Percentiles rank a stretch among this genome's conserved stretches.
These are phyloP conservation scores for Rubia peregrina DNA, from an alignment of 305 asterid species.

Conservation along the genomic window DNA sequence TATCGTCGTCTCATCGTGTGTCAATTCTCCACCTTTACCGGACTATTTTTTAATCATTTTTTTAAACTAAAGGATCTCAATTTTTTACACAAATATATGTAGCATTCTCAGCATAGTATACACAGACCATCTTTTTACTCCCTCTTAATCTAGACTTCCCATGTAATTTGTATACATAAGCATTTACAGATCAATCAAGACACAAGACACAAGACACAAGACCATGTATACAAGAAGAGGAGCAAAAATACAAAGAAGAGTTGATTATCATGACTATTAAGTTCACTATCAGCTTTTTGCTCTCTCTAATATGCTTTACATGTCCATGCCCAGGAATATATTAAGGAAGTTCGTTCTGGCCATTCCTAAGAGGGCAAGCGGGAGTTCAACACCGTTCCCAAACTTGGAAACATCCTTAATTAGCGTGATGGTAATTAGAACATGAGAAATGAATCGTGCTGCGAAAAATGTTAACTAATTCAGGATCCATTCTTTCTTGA, in stretches of 20 bases:
- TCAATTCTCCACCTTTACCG: slow-evolving; percentile 81
- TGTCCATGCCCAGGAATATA: slow-evolving; percentile 60
- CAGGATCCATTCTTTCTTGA: slow-evolving; percentile 71
- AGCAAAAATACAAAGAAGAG: background rate
- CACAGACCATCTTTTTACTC: background rate
- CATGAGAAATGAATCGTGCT: slow-evolving; percentile 59
- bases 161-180: background rate
- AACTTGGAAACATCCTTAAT: slow-evolving; percentile 68
- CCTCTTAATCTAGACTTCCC: background rate
- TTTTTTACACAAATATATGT: too few relatives aligned
- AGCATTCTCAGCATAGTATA: too few relatives aligned
- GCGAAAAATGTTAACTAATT: slow-evolving; percentile 52
- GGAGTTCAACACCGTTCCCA: slow-evolving; percentile 67
- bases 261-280: slow-evolving; percentile 37
- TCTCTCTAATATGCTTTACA: slow-evolving; percentile 60
- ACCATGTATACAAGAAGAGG: background rate
- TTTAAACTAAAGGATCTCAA: too few relatives aligned
- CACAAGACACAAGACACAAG: background rate
- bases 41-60: slow-evolving; percentile 30
- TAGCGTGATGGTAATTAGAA: slow-evolving; percentile 64
- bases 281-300: slow-evolving; percentile 24
- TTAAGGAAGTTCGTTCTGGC: slow-evolving; percentile 83
- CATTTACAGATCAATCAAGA: background rate
- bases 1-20: slow-evolving; percentile 71
- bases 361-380: slow-evolving; percentile 86